Conservation (phyloP, 176 grass and related monocot genomes). For the Dactylis glomerata region DNA sequence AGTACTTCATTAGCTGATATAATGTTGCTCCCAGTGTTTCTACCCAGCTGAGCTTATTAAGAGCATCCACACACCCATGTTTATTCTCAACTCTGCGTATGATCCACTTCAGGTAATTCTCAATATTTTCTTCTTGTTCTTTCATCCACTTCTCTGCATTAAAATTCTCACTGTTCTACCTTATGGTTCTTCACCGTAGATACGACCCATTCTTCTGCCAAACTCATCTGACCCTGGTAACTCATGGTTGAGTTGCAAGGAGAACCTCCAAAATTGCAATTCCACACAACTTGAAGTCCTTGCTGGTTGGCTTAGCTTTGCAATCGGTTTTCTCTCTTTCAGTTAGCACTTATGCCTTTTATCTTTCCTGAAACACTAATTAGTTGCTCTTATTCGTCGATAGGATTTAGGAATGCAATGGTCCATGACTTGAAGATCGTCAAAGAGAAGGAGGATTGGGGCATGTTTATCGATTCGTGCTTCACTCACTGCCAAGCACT, state of each 20-base stretch:
- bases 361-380: neutral
- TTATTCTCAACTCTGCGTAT: constrained; percentile 69
- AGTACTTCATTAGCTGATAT: neutral
- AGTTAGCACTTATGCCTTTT: neutral
- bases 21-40: constrained; percentile 46
- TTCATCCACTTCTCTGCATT: neutral
- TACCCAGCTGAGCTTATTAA: constrained; percentile 59
- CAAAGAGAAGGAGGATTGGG: constrained; percentile 34
- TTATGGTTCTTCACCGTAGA: constrained; percentile 3
- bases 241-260: constrained; percentile 43
- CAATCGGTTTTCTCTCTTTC: neutral
- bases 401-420: constrained; percentile 46
- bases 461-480: constrained; percentile 73
- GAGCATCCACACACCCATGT: constrained; percentile 41
- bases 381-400: neutral
- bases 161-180: neutral
- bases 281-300: constrained; percentile 44
- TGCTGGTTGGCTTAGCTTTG: constrained; percentile 34
- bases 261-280: constrained; percentile 41
- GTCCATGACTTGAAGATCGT: constrained; percentile 36
- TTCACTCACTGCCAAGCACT: constrained; percentile 64
- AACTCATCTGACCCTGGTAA: constrained; percentile 18
- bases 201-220: constrained; percentile 36
- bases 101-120: constrained; percentile 69
- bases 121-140: neutral